Evolutionary conservation across 805 yeast species (phyloP).

Genomic region (Kazachstania bromeliacearum): DNA sequence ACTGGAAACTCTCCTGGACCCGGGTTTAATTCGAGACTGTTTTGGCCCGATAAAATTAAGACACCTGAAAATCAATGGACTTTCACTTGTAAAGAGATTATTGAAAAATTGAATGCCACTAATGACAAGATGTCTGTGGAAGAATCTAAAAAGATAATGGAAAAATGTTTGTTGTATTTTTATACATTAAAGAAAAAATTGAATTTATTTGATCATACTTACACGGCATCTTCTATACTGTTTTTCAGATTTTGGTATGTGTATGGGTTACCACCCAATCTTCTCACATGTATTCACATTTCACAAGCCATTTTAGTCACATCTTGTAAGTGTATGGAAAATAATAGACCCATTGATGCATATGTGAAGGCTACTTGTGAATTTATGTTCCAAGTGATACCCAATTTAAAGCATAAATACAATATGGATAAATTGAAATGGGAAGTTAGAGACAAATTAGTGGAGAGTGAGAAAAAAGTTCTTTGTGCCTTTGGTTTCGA

Average conservation of each 20-base stretch:
- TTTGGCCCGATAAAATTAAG: constrained; percentile 30
- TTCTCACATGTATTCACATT: constrained; percentile 25
- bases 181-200: constrained; percentile 28
- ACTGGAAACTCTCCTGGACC: neutral
- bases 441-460: constrained; percentile 29
- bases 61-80: constrained; percentile 27
- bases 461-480: constrained; percentile 25
- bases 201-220: constrained; percentile 29
- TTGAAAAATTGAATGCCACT: constrained; percentile 21
- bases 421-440: constrained; percentile 30
- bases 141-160: constrained; percentile 27
- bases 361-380: constrained; percentile 28
- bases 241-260: constrained; percentile 29
- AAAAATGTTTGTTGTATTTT: constrained; percentile 28
- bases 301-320: constrained; percentile 30
- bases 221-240: constrained; percentile 28
- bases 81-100: constrained; percentile 22
- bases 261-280: constrained; percentile 22
- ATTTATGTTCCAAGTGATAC: constrained; percentile 17
- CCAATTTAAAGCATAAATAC: constrained; percentile 14
- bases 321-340: constrained; percentile 30
- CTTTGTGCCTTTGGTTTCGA: constrained; percentile 29
- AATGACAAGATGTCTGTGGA: neutral
- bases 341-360: constrained; percentile 29
- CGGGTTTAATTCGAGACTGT: constrained; percentile 20